Evolutionary conservation across 306 rosid genomes (phyloP).

Genomic region (Pterocarpus macrocarpus): DNA sequence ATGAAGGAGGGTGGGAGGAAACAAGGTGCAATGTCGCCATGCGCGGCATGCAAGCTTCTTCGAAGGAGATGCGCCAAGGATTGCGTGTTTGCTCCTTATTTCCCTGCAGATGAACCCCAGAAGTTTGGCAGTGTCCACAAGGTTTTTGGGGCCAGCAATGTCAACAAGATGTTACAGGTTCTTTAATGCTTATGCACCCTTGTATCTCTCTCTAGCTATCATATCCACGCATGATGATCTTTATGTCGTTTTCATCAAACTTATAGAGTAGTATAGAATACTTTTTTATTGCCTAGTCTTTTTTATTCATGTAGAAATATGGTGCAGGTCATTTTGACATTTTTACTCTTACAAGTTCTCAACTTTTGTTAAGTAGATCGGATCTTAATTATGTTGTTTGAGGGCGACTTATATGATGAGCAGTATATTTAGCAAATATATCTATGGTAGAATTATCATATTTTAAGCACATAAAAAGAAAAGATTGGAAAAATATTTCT

Average conservation of each 20-base stretch:
- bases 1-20: slow-evolving; percentile 87
- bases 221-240: slow-evolving; percentile 6
- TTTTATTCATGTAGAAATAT: background rate
- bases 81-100: slow-evolving; percentile 95
- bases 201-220: slow-evolving; percentile 16
- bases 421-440: too few relatives aligned
- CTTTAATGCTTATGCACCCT: slow-evolving; percentile 12
- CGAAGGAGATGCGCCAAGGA: slow-evolving; percentile 84
- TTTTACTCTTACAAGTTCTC: background rate
- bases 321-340: background rate
- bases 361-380: background rate
- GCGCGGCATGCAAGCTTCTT: slow-evolving; percentile 98
- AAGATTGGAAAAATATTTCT: background rate
- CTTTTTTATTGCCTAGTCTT: slow-evolving; percentile 30
- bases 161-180: slow-evolving; percentile 98
- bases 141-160: slow-evolving; percentile 99
- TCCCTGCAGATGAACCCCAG: slow-evolving; percentile 96
- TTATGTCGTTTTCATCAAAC: slow-evolving; percentile 44
- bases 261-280: background rate
- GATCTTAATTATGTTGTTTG: background rate
- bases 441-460: background rate
- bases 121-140: slow-evolving; percentile 93
- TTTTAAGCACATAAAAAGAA: background rate
- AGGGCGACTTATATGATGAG: background rate
- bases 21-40: slow-evolving; percentile 86